Evolutionary conservation across 345 rosid genomes (phyloP).

Genomic region (Anacardium occidentale): DNA sequence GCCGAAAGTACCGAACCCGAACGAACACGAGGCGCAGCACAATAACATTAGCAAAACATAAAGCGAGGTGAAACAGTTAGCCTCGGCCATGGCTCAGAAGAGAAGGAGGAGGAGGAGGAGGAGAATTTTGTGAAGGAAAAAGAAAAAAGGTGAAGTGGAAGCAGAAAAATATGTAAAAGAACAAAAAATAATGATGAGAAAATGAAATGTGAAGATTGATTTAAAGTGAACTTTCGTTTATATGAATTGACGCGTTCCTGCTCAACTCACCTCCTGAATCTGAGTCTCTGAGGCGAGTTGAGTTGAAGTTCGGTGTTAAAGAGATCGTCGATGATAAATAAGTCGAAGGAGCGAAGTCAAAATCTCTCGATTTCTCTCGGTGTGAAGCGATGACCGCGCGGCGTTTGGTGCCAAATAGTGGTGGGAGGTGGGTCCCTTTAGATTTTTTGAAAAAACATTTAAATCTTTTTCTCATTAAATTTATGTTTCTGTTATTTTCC

Average conservation of each 20-base stretch:
- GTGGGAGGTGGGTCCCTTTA: neutral
- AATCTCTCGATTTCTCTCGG: neutral
- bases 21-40: slow-evolving; percentile 19
- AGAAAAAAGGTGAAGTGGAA: neutral
- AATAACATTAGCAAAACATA: slow-evolving; percentile 9
- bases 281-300: too few relatives aligned
- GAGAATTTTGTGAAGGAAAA: neutral
- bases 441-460: neutral
- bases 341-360: slow-evolving; percentile 4
- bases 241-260: too few relatives aligned
- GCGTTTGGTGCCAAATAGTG: slow-evolving; percentile 1
- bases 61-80: neutral
- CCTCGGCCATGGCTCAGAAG: slow-evolving; percentile 13
- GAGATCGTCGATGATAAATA: neutral
- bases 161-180: neutral
- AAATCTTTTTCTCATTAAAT: too few relatives aligned
- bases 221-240: too few relatives aligned
- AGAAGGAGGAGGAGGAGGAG: neutral
- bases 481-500: neutral
- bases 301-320: too few relatives aligned
- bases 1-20: slow-evolving; percentile 58
- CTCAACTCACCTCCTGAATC: too few relatives aligned
- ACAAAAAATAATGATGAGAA: too few relatives aligned
- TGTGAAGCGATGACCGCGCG: slow-evolving; percentile 1
- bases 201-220: too few relatives aligned